A percentile compares a stretch with the other conserved stretches of the same genome.
Evolutionary conservation across 2,329 filamentous ascomycete species (phyloP).

Genomic region (Raffaelea arxii): DNA sequence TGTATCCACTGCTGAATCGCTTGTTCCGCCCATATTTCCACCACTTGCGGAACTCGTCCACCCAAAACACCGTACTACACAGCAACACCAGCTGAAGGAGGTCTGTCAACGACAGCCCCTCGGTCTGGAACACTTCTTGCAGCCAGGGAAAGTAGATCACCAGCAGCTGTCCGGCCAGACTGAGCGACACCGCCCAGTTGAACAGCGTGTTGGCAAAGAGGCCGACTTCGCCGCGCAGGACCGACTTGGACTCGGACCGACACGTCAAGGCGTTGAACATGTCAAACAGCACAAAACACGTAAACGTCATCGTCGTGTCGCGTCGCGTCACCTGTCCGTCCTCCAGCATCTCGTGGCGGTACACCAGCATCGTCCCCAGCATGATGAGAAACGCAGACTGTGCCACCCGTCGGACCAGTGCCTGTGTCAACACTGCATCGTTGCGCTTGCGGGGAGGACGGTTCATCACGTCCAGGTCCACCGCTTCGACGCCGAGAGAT

Average conservation of each 20-base stretch:
- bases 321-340: constrained; percentile 79
- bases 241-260: constrained; percentile 80
- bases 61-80: constrained; percentile 90
- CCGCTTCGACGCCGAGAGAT: constrained; percentile 88
- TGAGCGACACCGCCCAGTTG: constrained; percentile 87
- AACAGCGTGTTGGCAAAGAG: constrained; percentile 86
- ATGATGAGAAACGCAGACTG: constrained; percentile 86
- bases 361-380: constrained; percentile 82
- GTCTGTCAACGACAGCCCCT: constrained; percentile 67
- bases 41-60: constrained; percentile 84
- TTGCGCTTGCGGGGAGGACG: constrained; percentile 78
- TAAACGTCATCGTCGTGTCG: constrained; percentile 99
- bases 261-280: constrained; percentile 98
- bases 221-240: constrained; percentile 76
- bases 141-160: constrained; percentile 94
- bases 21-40: constrained; percentile 46
- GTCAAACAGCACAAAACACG: constrained; percentile 96
- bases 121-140: constrained; percentile 92
- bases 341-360: constrained; percentile 80
- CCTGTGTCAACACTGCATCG: constrained; percentile 81
- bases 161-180: constrained; percentile 72
- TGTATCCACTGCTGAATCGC: constrained; percentile 52
- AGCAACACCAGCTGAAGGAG: constrained; percentile 62
- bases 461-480: constrained; percentile 89
- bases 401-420: constrained; percentile 73